Base-by-base conservation (phyloP, 2,329 filamentous ascomycete genomes). In the Aureobasidium zeae region DNA sequence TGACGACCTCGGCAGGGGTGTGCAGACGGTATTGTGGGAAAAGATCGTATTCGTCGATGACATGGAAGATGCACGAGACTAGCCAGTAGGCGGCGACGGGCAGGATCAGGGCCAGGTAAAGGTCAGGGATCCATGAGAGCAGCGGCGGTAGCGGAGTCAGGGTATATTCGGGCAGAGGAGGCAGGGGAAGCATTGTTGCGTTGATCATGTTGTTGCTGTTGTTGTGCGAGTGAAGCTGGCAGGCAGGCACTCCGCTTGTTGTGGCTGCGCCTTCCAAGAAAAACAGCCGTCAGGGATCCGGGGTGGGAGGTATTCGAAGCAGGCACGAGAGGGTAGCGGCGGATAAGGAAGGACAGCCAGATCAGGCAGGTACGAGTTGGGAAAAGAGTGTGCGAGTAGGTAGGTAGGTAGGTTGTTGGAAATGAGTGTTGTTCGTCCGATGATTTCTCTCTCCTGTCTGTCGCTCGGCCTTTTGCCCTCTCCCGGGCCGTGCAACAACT, bases 1-100 rank as follows among this genome's bases (percentile, higher is more conserved):
- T 85, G 25, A 80, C 62, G 50, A 96, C 83, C 64, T 96, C 89
- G 41, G 86, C 87, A 11, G 91, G 91, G 0, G 91, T 96, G 66
- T 98, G 91, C 30, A 98, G 73, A 50, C 91, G 83, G 66, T 96
- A 95, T 56, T 93, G 78, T 13, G 88, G 81, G 62, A 89, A 94
- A 26, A 89, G 68, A 62, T 95, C 86, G 65, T 81, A 80, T 47
- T 79, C 70, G 65, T 98, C 91, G 57, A 96, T 79, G 53, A 80
- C 59, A 69, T 96, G 89, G 69, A 94, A 98, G 60, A 89, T 67
- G 61, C 85, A 66, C 15, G 89, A 96, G 22, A 93, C 67, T 16
- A 69, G 65, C 91, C 91, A 98, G 73, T 98, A 98, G 46, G 82
- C 83, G 55, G 86, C 61, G 48, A 95, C 74, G 21, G 88, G 88